Base-by-base conservation (phyloP, 2,329 filamentous ascomycete genomes). In the Zasmidium angulare region DNA sequence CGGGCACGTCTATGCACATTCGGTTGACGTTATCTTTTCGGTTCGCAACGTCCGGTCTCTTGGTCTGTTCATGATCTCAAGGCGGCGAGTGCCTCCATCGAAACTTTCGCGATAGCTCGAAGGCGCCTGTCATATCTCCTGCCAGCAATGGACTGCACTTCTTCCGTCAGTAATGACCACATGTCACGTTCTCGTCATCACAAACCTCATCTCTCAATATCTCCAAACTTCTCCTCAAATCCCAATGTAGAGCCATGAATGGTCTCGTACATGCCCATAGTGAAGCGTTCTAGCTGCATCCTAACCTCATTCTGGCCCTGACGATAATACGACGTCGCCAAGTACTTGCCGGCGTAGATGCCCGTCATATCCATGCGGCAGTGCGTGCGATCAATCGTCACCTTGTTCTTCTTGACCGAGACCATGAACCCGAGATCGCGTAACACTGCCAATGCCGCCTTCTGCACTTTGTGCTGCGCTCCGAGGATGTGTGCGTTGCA, bases 301-400 rank as follows among this genome's bases (percentile, higher is more conserved):
- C 52, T 58, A 17, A 60, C n/a, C 23, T 54, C 19, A 1, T 40
- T n/a, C 10, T 50, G 53, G 23, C 53, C 56, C 26, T 59, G 36
- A n/a, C 26, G 21, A 21, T 40, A 6, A 26, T 58, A 57, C 9
- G 29, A 24, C 14, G 46, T 31, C 17, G 61, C 58, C 10, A 52
- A 24, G 20, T 63, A 63, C 55, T 58, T 64, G 4, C 54, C 56
- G 2, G 60, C 63, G 22, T 62, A n/a, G 11, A 65, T 47, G 7
- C 49, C 65, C 1, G 52, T 23, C 6, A 29, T 43, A 36, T 61
- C 50, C 11, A 46, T 47, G n/a, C 36, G 51, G 10, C 19, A 31
- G 11, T 58, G 52, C 14, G 53, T 47, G n/a, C 23, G 48, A 19
- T 61, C 59, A 22, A 57, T 46, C 2, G 22, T 40, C 19, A 59